Base-by-base conservation (phyloP, 352 stramenopile species). In the Thraustotheca clavata region DNA sequence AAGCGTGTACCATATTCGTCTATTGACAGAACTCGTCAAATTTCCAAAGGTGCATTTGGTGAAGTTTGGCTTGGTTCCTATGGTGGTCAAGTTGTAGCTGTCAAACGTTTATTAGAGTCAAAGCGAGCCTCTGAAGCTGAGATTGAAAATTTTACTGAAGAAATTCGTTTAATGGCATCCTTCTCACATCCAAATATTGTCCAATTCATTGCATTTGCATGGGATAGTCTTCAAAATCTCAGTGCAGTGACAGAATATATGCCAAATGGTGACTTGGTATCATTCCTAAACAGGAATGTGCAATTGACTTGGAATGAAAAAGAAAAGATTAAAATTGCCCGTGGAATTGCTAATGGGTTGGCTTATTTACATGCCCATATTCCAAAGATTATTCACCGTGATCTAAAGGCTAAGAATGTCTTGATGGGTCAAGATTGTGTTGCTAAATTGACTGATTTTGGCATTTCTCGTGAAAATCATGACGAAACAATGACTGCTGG, bases 401-500 rank as follows among this genome's bases (percentile, higher is more conserved):
- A 90, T 59, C 69, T 90, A 27, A 90, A 90, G 66, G 84, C 77
- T 22, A 90, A 88, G 70, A 90, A 90, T 72, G 82, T 91, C 57
- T 66, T 91, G 57, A 55, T 91, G 60, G 76, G 83, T 43, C 71
- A 87, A 38, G 57, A 67, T 6, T 87, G 87, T 54, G 75, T 76
- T 18, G 80, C 80, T 12, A 89, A 89, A 46, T 52, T 89, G 36
- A 87, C 76, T 48, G 81, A 90, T 55, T 90, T 90, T 69, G 81
- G 83, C 47, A 91, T 93, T 68, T 89, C 79, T 62, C 80, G 82
- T 16, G 77, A 91, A 68, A 77, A 80, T 9, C 20, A 7, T n/a
- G 79, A 93, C 29, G 84, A 91, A 54, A 93, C 84, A 9, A 93
- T 93, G 84, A 93, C 84, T 2, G 80, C 81, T 5, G 84, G 84